Evolutionary conservation across 75 land plant genomes (phyloP).

Genomic region (Chamaecyparis obtusa): DNA sequence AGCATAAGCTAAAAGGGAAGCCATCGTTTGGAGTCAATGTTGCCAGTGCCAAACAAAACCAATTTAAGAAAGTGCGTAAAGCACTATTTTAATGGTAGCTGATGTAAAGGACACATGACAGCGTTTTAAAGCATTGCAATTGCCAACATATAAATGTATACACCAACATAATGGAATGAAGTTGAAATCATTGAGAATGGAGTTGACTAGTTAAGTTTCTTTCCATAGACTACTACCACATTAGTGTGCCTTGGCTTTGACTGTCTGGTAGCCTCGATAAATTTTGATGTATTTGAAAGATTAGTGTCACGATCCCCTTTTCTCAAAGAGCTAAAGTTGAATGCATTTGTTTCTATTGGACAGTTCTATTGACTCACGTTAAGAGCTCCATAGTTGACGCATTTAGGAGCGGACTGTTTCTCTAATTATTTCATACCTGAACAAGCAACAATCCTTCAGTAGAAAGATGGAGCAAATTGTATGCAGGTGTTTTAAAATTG

Average conservation of each 20-base stretch:
- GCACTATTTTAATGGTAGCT: no score
- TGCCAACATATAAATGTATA: constrained; percentile 43
- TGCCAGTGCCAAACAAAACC: no score
- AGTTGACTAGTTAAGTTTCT: constrained; percentile 61
- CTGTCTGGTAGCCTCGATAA: constrained; percentile 41
- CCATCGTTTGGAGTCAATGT: no score
- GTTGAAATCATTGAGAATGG: constrained; percentile 45
- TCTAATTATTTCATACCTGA: constrained; percentile 14
- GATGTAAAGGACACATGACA: no score
- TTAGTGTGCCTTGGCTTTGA: constrained; percentile 63
- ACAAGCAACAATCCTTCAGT: constrained; percentile 26
- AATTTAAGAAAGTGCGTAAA: no score
- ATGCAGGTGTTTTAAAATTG: constrained; percentile 51
- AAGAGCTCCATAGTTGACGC: constrained; percentile 64
- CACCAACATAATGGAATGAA: constrained; percentile 70
- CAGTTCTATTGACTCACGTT: constrained; percentile 52
- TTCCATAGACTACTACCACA: constrained; percentile 43
- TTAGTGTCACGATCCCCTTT: constrained; percentile 53
- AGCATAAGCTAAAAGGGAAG: no score
- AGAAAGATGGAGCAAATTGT: constrained; percentile 54
- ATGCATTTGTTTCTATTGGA: constrained; percentile 39
- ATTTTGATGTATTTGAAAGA: constrained; percentile 52
- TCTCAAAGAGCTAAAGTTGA: constrained; percentile 50
- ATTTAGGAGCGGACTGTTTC: constrained; percentile 75
- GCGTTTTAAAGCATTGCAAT: constrained; percentile 1